phyloP scores from a whole-genome alignment of 2,329 filamentous ascomycete species.

The Colletotrichum musae region DNA sequence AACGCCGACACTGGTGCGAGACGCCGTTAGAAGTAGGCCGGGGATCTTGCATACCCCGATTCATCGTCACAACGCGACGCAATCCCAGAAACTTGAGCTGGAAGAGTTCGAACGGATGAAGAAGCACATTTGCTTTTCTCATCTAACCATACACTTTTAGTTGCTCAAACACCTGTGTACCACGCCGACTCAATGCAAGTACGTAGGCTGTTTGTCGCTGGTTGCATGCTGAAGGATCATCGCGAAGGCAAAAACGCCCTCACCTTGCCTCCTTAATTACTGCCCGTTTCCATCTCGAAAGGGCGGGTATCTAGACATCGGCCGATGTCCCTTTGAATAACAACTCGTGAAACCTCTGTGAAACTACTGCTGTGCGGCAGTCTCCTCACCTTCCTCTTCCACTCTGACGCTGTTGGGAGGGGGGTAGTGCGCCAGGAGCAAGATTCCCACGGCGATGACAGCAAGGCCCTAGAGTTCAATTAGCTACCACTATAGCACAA shows the following conservation, averaged over 20 bases:
- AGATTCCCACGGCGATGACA: conserved; percentile 62
- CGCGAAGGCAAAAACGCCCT: too few species aligned
- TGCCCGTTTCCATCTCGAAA: too few species aligned
- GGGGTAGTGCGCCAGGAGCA: conserved; percentile 62
- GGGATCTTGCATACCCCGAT: too few species aligned
- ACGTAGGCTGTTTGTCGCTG: too few species aligned
- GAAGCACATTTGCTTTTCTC: not conserved
- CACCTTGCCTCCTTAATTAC: too few species aligned
- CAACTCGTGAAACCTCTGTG: not conserved
- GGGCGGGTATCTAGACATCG: too few species aligned
- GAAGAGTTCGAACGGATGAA: not conserved
- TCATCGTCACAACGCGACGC: too few species aligned
- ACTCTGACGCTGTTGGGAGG: conserved; percentile 59
- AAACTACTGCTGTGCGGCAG: not conserved
- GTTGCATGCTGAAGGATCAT: too few species aligned
- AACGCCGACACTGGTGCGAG: too few species aligned
- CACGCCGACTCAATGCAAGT: not conserved
- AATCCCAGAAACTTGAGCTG: too few species aligned
- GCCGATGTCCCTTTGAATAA: too few species aligned
- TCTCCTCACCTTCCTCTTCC: conserved; percentile 44
- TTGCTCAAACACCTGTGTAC: not conserved
- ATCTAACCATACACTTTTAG: conserved; percentile 17
- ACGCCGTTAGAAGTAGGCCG: too few species aligned
- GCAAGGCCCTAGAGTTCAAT: conserved; percentile 62
- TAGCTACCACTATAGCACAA: conserved; percentile 10